Conservation (phyloP, 305 asterid species). For the Fraxinus velutina region DNA sequence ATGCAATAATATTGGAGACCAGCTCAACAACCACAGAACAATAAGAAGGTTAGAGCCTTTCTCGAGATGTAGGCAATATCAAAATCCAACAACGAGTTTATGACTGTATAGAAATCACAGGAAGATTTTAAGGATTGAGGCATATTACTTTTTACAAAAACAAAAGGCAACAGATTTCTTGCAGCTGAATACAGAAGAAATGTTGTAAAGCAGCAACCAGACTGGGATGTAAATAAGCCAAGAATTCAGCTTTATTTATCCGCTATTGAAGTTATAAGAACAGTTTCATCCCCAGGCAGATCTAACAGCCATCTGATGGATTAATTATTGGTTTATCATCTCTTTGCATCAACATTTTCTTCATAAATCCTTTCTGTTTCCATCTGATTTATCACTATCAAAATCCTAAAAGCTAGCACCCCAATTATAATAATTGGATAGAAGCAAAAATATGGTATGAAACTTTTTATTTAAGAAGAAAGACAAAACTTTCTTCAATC, state of each 20-base stretch:
- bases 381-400: neutral
- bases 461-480: neutral
- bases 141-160: neutral
- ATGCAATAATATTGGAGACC: neutral
- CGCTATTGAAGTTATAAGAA: neutral
- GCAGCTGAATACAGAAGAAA: neutral
- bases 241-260: neutral
- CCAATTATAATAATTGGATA: neutral
- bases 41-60: neutral
- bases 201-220: neutral
- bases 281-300: neutral
- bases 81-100: neutral
- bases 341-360: neutral
- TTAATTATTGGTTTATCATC: neutral
- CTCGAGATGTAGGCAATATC: neutral
- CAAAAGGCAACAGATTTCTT: neutral
- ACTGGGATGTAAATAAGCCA: neutral
- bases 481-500: neutral
- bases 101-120: neutral
- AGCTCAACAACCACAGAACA: neutral
- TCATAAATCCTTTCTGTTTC: neutral
- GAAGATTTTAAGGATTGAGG: neutral
- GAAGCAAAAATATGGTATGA: neutral
- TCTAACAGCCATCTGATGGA: neutral
- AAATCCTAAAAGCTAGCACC: neutral